phyloP scores from a whole-genome alignment of 441 rosid genomes.

The Geranium incanum region DNA sequence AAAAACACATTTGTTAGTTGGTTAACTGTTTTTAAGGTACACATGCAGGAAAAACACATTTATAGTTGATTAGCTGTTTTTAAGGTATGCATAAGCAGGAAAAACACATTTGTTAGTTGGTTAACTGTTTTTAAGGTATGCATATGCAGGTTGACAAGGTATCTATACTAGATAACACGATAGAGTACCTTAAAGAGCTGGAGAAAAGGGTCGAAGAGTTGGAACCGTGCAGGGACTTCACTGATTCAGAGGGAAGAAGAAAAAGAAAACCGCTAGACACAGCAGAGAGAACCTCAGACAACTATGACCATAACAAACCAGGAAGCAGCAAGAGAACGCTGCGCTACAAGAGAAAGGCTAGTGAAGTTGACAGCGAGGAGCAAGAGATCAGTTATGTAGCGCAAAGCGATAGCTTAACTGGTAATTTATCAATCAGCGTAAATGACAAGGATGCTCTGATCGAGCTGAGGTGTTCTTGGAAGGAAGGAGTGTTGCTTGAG shows the following conservation, averaged over 20 bases:
- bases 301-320: constrained; percentile 30
- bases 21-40: not conserved
- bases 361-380: constrained; percentile 32
- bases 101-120: not conserved
- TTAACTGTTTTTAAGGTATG: not conserved
- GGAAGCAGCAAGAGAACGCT: constrained; percentile 20
- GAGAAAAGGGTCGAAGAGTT: constrained; percentile 53
- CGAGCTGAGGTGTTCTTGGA: constrained; percentile 67
- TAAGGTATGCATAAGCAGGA: not conserved
- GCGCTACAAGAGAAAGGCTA: constrained; percentile 54
- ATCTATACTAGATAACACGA: constrained; percentile 68
- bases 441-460: constrained; percentile 49
- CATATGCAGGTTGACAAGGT: constrained; percentile 65
- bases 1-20: not conserved
- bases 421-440: constrained; percentile 37
- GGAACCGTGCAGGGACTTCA: constrained; percentile 38
- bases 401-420: constrained; percentile 32
- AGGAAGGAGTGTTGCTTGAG: constrained; percentile 75
- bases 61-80: not conserved
- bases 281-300: constrained; percentile 56
- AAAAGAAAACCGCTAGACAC: constrained; percentile 44
- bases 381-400: constrained; percentile 33
- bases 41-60: constrained; percentile 36
- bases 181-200: constrained; percentile 60
- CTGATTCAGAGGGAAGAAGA: constrained; percentile 34